Base-by-base conservation (phyloP, 345 rosid genomes). In the Pistacia vera region DNA sequence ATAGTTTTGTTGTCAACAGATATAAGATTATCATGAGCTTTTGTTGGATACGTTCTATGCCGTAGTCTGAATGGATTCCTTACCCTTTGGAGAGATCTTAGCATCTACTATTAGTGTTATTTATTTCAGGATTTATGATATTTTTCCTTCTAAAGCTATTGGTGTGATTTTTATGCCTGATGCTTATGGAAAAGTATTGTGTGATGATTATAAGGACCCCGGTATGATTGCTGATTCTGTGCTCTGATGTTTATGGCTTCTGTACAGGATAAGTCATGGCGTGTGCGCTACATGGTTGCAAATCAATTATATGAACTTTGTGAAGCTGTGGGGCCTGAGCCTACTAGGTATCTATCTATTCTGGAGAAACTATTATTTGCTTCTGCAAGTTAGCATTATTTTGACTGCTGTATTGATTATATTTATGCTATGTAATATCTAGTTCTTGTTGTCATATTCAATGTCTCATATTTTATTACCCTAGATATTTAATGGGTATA, bases 261-360 rank as follows among this genome's bases (percentile, higher is more conserved):
- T 77, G 61, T 55, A 61, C 90, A 95, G 98, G 99, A 95, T 73
- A 95, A 95, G 84, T 95, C 98, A 49, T 95, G 98, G 99, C 98
- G 99, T 80, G 98, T 95, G 63, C 96, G 99, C 41, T 92, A 95
- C 85, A 88, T 92, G 94, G 98, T 95, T 71, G 99, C 99, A 72
- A 95, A 95, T 85, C 98, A 95, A 80, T 85, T 93, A 68, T 95
- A 93, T 77, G 98, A 95, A 85, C 93, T 95, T 68, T 95, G 99
- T 73, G 99, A 95, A 86, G 98, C 97, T 8, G 96, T 95, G 70
- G 97, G 98, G 55, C 98, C 93, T 61, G 98, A 92, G 81, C 93
- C 93, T 81, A 93, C 99, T 22, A 95, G 91, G 98, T 95, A 89
- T 78, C 3, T 54, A 68, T 13, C 54, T 80, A 60, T 69, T 68